phyloP scores from a whole-genome alignment of 352 stramenopile genomes.

The Elongisporangium anandrum region DNA sequence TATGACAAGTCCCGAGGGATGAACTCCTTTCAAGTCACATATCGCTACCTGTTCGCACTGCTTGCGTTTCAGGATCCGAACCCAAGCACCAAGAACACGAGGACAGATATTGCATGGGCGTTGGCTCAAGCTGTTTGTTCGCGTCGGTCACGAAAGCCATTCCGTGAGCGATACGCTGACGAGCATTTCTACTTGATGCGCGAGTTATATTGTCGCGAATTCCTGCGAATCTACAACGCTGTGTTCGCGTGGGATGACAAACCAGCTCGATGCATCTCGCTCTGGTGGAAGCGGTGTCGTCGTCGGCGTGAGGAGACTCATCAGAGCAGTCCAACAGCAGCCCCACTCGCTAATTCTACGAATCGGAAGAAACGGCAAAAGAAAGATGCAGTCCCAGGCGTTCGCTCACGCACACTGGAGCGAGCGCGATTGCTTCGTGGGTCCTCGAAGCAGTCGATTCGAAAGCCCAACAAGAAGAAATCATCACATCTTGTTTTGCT shows the following conservation, averaged over 20 bases:
- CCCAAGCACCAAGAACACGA: conserved; percentile 8
- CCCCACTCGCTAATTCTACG: not conserved
- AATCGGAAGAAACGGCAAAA: conserved; percentile 5
- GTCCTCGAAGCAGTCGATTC: not conserved
- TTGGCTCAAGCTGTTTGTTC: conserved; percentile 10
- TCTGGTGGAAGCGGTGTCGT: conserved; percentile 21
- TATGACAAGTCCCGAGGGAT: not conserved
- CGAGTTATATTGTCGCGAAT: conserved; percentile 19
- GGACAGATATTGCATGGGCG: conserved; percentile 17
- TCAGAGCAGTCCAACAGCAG: not conserved
- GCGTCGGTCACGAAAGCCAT: conserved; percentile 3
- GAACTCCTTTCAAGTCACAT: conserved; percentile 12
- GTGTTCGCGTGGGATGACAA: conserved; percentile 35
- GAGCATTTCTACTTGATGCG: conserved; percentile 27
- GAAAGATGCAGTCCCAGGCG: conserved; percentile 1
- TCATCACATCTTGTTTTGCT: not conserved
- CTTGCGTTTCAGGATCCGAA: conserved; percentile 16
- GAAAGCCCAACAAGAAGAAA: not conserved
- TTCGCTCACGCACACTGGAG: not conserved
- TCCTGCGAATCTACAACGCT: conserved; percentile 25
- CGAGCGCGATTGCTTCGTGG: not conserved
- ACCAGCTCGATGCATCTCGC: conserved; percentile 20
- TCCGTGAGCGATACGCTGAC: conserved; percentile 15
- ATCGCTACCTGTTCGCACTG: conserved; percentile 21
- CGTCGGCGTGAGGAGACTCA: conserved; percentile 2